Conservation (phyloP, 345 rosid species). For the Eucalyptus pauciflora region DNA sequence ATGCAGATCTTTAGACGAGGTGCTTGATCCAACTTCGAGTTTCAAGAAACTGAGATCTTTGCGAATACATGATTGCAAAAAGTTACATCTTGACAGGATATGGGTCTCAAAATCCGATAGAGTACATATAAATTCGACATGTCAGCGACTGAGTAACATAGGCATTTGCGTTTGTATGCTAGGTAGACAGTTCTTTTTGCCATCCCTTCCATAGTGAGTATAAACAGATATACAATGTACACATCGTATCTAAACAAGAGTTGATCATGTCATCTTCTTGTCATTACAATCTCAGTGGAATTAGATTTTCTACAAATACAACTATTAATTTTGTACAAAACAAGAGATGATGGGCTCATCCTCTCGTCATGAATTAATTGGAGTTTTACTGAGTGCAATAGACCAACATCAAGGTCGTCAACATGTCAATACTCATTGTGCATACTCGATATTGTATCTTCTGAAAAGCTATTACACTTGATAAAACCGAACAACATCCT, state of each 20-base stretch:
- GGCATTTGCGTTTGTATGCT: neutral
- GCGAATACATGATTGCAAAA: neutral
- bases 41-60: neutral
- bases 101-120: neutral
- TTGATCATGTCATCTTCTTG: neutral
- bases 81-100: neutral
- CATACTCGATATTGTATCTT: neutral
- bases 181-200: neutral
- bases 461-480: neutral
- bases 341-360: neutral
- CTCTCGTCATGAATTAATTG: neutral
- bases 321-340: neutral
- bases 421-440: neutral
- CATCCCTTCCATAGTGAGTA: neutral
- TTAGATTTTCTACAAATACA: neutral
- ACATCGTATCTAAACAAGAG: neutral
- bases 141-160: neutral
- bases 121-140: neutral
- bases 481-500: neutral
- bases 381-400: neutral
- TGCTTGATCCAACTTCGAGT: neutral
- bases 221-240: neutral
- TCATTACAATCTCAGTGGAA: neutral
- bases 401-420: too few relatives aligned
- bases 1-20: neutral